A percentile compares a stretch with the other conserved stretches of the same genome.
These are phyloP conservation scores for Zymoseptoria brevis DNA, from an alignment of 2,329 filamentous ascomycete species.

Conservation along the genomic window DNA sequence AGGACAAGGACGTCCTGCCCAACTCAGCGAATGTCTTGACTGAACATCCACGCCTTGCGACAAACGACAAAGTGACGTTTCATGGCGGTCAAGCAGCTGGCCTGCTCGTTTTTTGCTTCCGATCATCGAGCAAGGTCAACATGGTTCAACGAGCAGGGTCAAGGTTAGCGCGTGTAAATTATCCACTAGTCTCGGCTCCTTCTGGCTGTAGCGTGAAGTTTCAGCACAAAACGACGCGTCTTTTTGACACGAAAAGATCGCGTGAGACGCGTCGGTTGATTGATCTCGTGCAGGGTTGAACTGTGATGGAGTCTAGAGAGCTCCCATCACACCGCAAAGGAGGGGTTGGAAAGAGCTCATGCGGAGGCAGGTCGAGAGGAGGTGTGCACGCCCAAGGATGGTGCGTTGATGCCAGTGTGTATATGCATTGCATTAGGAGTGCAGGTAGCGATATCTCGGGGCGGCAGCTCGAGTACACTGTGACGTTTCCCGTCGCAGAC, in stretches of 20 bases:
- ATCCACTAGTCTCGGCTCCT: background rate
- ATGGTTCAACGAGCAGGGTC: background rate
- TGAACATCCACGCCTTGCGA: background rate
- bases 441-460: background rate
- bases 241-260: background rate
- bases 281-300: background rate
- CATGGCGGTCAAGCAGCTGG: background rate
- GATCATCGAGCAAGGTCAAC: background rate
- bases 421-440: background rate
- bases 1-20: background rate
- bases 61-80: background rate
- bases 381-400: background rate
- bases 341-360: background rate
- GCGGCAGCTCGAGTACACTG: background rate
- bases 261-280: background rate
- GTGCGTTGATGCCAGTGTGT: background rate
- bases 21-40: background rate
- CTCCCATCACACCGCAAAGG: background rate
- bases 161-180: background rate
- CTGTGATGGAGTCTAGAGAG: background rate
- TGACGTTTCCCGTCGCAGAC: background rate
- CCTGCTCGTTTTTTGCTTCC: background rate
- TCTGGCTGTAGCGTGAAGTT: background rate
- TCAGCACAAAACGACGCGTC: background rate
- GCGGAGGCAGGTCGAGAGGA: background rate